phyloP scores from a whole-genome alignment of 164 flowering plant genomes.

The Protea cynaroides region DNA sequence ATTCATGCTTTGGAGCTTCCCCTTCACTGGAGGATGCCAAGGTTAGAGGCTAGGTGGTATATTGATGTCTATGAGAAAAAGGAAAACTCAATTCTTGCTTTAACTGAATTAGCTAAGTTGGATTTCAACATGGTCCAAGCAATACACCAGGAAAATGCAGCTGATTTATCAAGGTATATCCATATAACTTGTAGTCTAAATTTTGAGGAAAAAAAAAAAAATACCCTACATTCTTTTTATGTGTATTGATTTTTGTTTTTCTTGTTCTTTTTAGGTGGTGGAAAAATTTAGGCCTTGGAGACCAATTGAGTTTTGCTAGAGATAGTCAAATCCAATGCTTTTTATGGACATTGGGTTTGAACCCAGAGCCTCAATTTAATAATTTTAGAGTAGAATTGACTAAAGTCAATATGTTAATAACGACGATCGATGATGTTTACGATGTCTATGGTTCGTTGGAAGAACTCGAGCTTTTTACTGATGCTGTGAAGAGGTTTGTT shows the following conservation, averaged over 20 bases:
- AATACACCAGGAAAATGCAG: background rate
- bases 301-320: background rate
- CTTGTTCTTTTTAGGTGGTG: slow-evolving; percentile 1
- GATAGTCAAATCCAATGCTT: background rate
- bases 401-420: background rate
- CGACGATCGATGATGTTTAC: background rate
- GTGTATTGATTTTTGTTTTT: background rate
- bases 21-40: background rate
- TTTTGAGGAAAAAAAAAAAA: background rate
- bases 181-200: background rate
- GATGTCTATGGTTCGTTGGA: too few species aligned
- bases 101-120: background rate
- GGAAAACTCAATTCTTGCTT: background rate
- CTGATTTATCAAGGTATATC: background rate
- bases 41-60: background rate
- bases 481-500: slow-evolving; percentile 2
- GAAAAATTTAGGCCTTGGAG: background rate
- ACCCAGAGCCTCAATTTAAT: background rate
- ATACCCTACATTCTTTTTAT: background rate
- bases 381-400: background rate
- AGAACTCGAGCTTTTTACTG: background rate
- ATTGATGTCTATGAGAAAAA: background rate
- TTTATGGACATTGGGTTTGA: background rate
- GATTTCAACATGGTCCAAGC: background rate
- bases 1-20: background rate